Base-by-base conservation (phyloP, 2,329 filamentous ascomycete genomes). In the Cephalotrichum gorgonifer region DNA sequence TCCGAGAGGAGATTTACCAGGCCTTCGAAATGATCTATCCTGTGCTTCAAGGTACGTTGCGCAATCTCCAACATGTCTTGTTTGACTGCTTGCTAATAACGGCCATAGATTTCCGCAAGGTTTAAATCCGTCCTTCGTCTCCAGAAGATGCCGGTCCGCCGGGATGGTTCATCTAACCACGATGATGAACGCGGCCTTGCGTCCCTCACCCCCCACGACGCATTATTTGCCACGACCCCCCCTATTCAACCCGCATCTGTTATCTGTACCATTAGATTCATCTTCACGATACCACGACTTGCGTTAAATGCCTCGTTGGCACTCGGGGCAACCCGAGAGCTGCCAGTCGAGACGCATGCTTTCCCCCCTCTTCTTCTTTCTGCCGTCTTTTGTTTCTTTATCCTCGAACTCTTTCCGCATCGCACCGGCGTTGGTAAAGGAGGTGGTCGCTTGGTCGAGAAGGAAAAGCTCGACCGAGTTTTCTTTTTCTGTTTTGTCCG, bases 1-100 rank as follows among this genome's bases (percentile, higher is more conserved):
- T 97, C 56, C 86, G 93, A 59, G 93, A 98, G 70, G 93, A 97
- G 73, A 97, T 98, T 58, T 95, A 95, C 63, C 87, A 93, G 67
- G 89, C 89, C 43, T 95, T 95, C 63, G 89, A 95, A 73, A 86
- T 94, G 82, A 95, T 96, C 72, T 95, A 95, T 65, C 90, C 90
- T 65, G 90, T 95, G 72, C 75, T 95, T 63, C 87, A 89, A 75
- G 86, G 86, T 89, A 72, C 58, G 75, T 69, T 55, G 4, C 4
- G 2, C 6, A 12, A 22, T 50, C 55, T 7, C 5, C 14, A 12
- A 31, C 6, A 38, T 39, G 25, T 42, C 11, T 5, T 30, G 4
- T 52, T 58, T 51, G 58, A 50, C 26, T 3, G 4, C 14, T 3
- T 9, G 9, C 45, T 52, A 38, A 48, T 22, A 6, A 17, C 17